These are phyloP conservation scores for Pulveroboletus sp. DNA, from an alignment of 768 basidiomycete species.

Conservation along the genomic window DNA sequence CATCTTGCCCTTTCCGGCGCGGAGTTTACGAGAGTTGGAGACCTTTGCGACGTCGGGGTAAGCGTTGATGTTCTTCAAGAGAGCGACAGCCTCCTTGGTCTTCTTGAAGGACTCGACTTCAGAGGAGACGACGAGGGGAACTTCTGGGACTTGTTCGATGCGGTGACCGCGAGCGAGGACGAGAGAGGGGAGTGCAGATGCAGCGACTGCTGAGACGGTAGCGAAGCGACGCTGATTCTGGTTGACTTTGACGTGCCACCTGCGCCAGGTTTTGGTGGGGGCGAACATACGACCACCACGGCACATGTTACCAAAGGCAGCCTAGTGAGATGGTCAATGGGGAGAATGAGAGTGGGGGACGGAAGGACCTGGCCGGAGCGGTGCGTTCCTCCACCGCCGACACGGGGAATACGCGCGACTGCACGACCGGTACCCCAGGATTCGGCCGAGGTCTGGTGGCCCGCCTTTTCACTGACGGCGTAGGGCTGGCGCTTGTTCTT, in stretches of 20 bases:
- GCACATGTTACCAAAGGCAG: slow-evolving; percentile 99
- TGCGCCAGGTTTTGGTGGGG: slow-evolving; percentile 98
- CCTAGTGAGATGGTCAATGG: slow-evolving; percentile 42
- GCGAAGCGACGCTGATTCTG: slow-evolving; percentile 99
- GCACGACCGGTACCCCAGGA: slow-evolving; percentile 99
- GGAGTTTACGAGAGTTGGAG: slow-evolving; percentile 93
- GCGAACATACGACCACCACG: slow-evolving; percentile 99
- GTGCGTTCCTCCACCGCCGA: slow-evolving; percentile 97
- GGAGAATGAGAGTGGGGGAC: neutral
- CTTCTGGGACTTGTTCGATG: slow-evolving; percentile 95
- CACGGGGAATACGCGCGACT: slow-evolving; percentile 99
- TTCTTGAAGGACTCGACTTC: slow-evolving; percentile 84
- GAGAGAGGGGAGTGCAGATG: slow-evolving; percentile 92
- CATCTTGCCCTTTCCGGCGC: slow-evolving; percentile 96
- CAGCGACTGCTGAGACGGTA: slow-evolving; percentile 94
- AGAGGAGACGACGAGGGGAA: slow-evolving; percentile 85
- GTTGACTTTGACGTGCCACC: slow-evolving; percentile 99
- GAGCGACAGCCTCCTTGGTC: slow-evolving; percentile 94
- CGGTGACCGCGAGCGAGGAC: slow-evolving; percentile 99
- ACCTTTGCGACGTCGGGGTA: slow-evolving; percentile 95
- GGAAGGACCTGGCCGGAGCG: slow-evolving; percentile 83
- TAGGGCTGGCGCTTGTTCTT: slow-evolving; percentile 99
- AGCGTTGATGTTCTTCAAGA: slow-evolving; percentile 86
- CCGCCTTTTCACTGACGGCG: slow-evolving; percentile 94
- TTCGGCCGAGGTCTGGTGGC: slow-evolving; percentile 98